A percentile compares a stretch with the other conserved stretches of the same genome.
Conservation (phyloP, 495 filamentous ascomycete genomes). For the Neurospora hispaniola region DNA sequence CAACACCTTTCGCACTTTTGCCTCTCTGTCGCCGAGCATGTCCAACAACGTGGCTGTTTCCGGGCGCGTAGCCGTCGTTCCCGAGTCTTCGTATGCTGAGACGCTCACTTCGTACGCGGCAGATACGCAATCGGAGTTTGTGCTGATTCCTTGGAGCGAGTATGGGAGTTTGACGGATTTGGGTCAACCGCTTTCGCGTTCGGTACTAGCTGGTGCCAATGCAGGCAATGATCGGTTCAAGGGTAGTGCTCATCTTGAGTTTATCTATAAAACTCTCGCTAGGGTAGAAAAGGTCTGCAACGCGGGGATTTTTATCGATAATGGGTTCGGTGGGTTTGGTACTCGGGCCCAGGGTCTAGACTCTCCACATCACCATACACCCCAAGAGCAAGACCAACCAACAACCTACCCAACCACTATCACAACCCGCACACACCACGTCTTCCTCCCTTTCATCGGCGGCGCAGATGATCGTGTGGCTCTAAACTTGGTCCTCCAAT, state of each 20-base stretch:
- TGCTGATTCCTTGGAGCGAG: slow-evolving; percentile 87
- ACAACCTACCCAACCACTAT: slow-evolving; percentile 31
- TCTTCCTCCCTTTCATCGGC: slow-evolving; percentile 83
- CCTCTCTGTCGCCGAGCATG: slow-evolving; percentile 40
- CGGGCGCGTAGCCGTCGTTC: slow-evolving; percentile 65
- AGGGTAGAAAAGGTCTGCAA: slow-evolving; percentile 44
- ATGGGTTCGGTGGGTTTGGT: slow-evolving; percentile 49
- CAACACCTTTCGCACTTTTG: slow-evolving; percentile 84
- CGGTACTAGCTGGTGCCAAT: slow-evolving; percentile 14
- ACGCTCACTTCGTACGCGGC: slow-evolving; percentile 56
- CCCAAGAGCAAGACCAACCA: not conserved
- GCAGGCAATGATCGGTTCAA: slow-evolving; percentile 38
- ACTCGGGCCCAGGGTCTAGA: not conserved
- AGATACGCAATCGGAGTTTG: slow-evolving; percentile 62
- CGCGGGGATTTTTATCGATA: slow-evolving; percentile 75
- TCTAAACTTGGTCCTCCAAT: slow-evolving; percentile 67
- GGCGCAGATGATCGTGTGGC: slow-evolving; percentile 77
- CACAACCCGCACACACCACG: slow-evolving; percentile 62
- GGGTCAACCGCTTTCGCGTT: slow-evolving; percentile 34
- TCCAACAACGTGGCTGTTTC: slow-evolving; percentile 69
- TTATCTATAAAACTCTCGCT: slow-evolving; percentile 54
- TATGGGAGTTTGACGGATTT: slow-evolving; percentile 59
- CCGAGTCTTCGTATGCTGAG: slow-evolving; percentile 68
- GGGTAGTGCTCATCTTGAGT: slow-evolving; percentile 47
- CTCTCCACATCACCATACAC: slow-evolving; percentile 18